phyloP scores from a whole-genome alignment of 164 flowering plant species.

The Warburgia ugandensis region DNA sequence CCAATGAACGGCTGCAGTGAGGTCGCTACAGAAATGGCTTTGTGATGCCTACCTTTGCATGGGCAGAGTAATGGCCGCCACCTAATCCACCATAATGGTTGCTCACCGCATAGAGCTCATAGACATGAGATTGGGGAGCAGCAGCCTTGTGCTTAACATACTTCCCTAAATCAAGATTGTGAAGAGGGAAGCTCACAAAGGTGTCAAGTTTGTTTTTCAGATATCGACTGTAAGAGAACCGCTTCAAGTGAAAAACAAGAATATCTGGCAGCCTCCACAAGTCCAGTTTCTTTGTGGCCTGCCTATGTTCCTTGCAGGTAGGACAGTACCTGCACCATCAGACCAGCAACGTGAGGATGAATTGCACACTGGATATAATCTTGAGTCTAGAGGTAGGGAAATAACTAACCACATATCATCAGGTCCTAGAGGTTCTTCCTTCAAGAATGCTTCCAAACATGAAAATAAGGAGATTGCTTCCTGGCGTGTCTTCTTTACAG shows the following conservation, averaged over 20 bases:
- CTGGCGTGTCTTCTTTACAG: slow-evolving; percentile 61
- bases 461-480: slow-evolving; percentile 84
- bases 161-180: slow-evolving; percentile 72
- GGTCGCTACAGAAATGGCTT: no score
- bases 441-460: slow-evolving; percentile 90
- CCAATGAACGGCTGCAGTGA: no score
- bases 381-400: slow-evolving; percentile 7
- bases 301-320: slow-evolving; percentile 84
- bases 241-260: slow-evolving; percentile 84
- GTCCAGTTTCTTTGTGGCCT: slow-evolving; percentile 90
- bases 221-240: slow-evolving; percentile 84
- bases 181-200: slow-evolving; percentile 76
- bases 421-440: slow-evolving; percentile 94
- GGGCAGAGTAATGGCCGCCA: slow-evolving; percentile 95
- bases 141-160: slow-evolving; percentile 52
- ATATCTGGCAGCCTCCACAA: slow-evolving; percentile 94
- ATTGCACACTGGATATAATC: not conserved
- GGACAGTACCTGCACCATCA: slow-evolving; percentile 99
- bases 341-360: not conserved
- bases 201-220: slow-evolving; percentile 88
- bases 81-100: slow-evolving; percentile 98
- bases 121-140: slow-evolving; percentile 34
- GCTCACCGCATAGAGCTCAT: slow-evolving; percentile 90
- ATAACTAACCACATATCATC: slow-evolving; percentile 83
- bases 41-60: slow-evolving; percentile 73